A percentile compares a stretch with the other conserved stretches of the same genome.
These are phyloP conservation scores for Leucosporidium scottii DNA, from an alignment of 768 basidiomycete genomes.

Conservation along the genomic window DNA sequence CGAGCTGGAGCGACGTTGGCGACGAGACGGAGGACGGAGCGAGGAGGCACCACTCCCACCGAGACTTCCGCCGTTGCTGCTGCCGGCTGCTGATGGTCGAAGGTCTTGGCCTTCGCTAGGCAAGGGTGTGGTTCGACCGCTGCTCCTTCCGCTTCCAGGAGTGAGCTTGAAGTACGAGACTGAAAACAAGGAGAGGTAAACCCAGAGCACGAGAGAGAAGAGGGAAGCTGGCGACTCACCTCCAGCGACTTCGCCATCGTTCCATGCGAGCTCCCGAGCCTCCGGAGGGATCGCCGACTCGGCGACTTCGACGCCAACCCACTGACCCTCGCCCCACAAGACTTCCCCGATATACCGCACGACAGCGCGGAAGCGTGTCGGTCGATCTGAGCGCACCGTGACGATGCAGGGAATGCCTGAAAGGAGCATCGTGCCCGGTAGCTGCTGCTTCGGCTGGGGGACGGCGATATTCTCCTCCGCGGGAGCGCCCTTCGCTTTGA, in stretches of 20 bases:
- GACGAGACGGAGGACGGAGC: slow-evolving; percentile 11
- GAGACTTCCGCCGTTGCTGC: slow-evolving; percentile 44
- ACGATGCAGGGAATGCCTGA: slow-evolving; percentile 88
- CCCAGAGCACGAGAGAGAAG: no score
- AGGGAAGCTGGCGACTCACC: slow-evolving; percentile 43
- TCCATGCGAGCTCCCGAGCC: slow-evolving; percentile 64
- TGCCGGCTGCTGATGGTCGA: slow-evolving; percentile 50
- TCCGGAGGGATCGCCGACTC: slow-evolving; percentile 19
- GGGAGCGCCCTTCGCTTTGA: background rate
- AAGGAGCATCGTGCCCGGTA: slow-evolving; percentile 62
- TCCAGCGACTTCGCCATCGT: slow-evolving; percentile 76
- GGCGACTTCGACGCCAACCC: slow-evolving; percentile 71
- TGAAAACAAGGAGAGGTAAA: no score
- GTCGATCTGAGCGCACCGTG: slow-evolving; percentile 53
- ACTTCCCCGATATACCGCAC: slow-evolving; percentile 76
- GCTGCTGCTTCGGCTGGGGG: background rate
- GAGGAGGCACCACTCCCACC: slow-evolving; percentile 2
- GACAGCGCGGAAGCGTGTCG: slow-evolving; percentile 74
- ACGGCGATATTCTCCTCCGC: background rate
- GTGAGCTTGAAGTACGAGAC: slow-evolving; percentile 51
- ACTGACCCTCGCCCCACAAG: slow-evolving; percentile 68
- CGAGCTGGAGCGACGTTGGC: slow-evolving; percentile 16
- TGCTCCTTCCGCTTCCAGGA: background rate
- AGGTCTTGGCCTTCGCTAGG: background rate
- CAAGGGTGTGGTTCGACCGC: background rate